Conservation (phyloP, 495 filamentous ascomycete species). For the Thermothielavioides terrestris region DNA sequence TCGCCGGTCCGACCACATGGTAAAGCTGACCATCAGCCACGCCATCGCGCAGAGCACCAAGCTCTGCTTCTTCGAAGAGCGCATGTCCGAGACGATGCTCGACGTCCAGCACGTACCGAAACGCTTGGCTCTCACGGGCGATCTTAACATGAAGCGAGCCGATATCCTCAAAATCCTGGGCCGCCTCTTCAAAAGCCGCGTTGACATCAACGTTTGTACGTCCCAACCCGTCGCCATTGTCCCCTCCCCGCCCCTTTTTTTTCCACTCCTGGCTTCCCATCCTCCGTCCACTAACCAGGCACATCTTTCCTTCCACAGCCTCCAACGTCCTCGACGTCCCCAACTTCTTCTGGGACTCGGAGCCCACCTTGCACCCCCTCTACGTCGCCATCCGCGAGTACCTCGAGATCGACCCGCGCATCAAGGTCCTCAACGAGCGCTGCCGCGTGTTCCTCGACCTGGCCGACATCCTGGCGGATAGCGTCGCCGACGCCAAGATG, state of each 20-base stretch:
- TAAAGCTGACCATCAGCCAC: slow-evolving; percentile 93
- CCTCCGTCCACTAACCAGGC: slow-evolving; percentile 4
- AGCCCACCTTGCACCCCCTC: slow-evolving; percentile 88
- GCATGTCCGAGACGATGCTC: slow-evolving; percentile 89
- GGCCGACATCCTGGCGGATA: slow-evolving; percentile 88
- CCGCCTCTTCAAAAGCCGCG: slow-evolving; percentile 80
- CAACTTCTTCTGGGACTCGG: slow-evolving; percentile 98
- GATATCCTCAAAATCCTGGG: slow-evolving; percentile 91
- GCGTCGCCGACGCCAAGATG: slow-evolving; percentile 88
- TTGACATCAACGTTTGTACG: slow-evolving; percentile 94
- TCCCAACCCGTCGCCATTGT: background rate
- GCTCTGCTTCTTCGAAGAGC: slow-evolving; percentile 91
- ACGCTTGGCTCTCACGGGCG: slow-evolving; percentile 76
- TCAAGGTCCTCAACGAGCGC: slow-evolving; percentile 91
- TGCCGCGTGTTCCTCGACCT: slow-evolving; percentile 96
- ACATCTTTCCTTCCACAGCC: slow-evolving; percentile 38
- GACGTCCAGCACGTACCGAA: slow-evolving; percentile 89
- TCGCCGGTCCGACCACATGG: slow-evolving; percentile 89
- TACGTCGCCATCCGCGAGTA: slow-evolving; percentile 95
- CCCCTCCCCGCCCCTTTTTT: background rate
- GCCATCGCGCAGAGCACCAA: slow-evolving; percentile 97
- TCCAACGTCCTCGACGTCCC: slow-evolving; percentile 96
- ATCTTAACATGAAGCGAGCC: slow-evolving; percentile 82
- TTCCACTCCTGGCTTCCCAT: background rate
- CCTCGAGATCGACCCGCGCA: slow-evolving; percentile 90